Percentiles rank a stretch among this genome's conserved stretches.
Evolutionary conservation across 2,329 filamentous ascomycete species (phyloP).

Genomic region (Trichophyton rubrum): DNA sequence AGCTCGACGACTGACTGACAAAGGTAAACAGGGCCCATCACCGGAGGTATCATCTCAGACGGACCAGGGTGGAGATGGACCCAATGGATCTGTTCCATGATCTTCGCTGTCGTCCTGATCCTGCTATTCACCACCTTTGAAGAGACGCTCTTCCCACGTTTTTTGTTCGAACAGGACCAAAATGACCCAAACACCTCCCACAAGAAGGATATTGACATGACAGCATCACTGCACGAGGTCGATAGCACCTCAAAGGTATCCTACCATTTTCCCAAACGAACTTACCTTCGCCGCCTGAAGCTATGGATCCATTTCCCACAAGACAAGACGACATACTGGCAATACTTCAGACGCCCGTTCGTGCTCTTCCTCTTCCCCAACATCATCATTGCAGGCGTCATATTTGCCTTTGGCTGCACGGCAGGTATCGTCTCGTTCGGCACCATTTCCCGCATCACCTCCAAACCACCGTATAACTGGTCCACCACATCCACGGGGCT

Average conservation of each 20-base stretch:
- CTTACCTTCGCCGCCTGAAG: not conserved
- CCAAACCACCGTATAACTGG: constrained; percentile 20
- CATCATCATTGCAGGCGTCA: constrained; percentile 19
- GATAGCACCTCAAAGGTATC: not conserved
- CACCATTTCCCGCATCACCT: constrained; percentile 21
- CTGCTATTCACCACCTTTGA: constrained; percentile 49
- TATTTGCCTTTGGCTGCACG: constrained; percentile 19
- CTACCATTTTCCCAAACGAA: not conserved
- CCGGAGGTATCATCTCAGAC: constrained; percentile 40
- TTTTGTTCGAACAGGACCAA: constrained; percentile 22
- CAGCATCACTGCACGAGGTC: constrained; percentile 5
- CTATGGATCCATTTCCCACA: constrained; percentile 6
- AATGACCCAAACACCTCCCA: constrained; percentile 1
- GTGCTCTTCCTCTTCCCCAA: constrained; percentile 22
- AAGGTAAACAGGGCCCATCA: constrained; percentile 24
- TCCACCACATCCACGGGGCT: constrained; percentile 18
- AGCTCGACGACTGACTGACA: no score
- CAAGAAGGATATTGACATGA: not conserved
- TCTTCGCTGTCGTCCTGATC: constrained; percentile 37
- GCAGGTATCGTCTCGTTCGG: constrained; percentile 25
- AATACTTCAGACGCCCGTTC: constrained; percentile 15
- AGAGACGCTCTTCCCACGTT: constrained; percentile 44
- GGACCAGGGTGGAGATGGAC: constrained; percentile 41
- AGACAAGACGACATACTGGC: constrained; percentile 10
- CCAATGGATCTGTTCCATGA: constrained; percentile 44